Evolutionary conservation across 2,329 filamentous ascomycete species (phyloP).

Genomic region (Penicillium sp.): DNA sequence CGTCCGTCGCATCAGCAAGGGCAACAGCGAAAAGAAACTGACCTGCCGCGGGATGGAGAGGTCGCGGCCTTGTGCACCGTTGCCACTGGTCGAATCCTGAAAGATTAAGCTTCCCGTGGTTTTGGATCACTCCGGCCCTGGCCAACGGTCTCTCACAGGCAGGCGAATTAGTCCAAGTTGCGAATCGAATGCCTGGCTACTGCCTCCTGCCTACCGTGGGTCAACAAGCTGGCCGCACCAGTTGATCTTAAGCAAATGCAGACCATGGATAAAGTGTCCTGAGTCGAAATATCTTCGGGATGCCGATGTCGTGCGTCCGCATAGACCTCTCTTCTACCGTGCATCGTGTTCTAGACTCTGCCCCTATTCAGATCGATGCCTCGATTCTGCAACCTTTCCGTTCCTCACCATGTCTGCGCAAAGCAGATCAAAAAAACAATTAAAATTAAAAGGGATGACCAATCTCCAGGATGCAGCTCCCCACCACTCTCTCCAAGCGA

Average conservation of each 20-base stretch:
- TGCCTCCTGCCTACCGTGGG: background rate
- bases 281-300: background rate
- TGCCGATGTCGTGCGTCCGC: background rate
- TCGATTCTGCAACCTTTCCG: background rate
- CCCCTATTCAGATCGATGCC: background rate
- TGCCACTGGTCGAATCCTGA: background rate
- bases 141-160: background rate
- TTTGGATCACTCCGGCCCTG: slow-evolving; percentile 6
- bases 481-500: slow-evolving; percentile 7
- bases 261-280: background rate
- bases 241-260: background rate
- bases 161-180: background rate
- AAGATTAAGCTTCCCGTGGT: slow-evolving; percentile 13
- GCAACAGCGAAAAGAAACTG: slow-evolving; percentile 1
- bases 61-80: background rate
- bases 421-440: background rate
- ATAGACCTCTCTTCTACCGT: background rate
- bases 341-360: background rate
- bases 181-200: background rate
- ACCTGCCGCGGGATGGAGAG: background rate
- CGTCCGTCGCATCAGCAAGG: slow-evolving; percentile 2
- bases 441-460: background rate
- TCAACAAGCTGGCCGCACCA: background rate
- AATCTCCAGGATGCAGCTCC: background rate
- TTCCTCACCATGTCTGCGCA: background rate